Evolutionary conservation across 75 land plant genomes (phyloP), one percentile per base, ranked within the genome.

Genomic region (Cunninghamia lanceolata): DNA sequence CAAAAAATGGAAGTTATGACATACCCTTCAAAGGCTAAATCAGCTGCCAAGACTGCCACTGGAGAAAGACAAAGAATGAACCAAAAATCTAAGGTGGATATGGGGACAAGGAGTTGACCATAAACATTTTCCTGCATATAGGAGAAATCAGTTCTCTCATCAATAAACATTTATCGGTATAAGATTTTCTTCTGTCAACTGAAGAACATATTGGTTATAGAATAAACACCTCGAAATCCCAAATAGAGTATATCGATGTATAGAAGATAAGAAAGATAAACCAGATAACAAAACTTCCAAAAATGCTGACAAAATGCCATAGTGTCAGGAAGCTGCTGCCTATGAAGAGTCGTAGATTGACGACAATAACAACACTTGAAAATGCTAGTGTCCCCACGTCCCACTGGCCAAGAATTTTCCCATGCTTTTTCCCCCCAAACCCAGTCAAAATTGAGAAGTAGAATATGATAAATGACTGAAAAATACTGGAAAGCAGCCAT

Each of bases 401-500:
- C 92, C 92, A 91, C 54, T 90, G 84, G 81, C 92, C 92, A 83
- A 91, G 92, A 83, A 91, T 90, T 84, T 47, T 90, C 47, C 89
- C 89, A 77, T 82, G 53, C 25, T 73, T 42, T 84, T 88, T 84
- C 36, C 87, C 83, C 28, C 56, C 52, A 75, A n/a, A 59, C 38
- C 84, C 92, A 82, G 87, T 87, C 50, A 66, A 53, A 40, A 85
- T 53, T 56, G 92, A 91, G 59, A 91, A 86, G 68, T 66, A 90
- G 82, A 91, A 91, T 73, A 91, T 82, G 21, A 91, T 84, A 46
- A 91, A 56, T 9, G 92, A 91, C 81, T 91, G 92, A 74, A 82
- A 91, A 75, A 91, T 84, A 50, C 89, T 89, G 59, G 87, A 88
- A 14, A 91, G 9, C n/a, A 91, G 85, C 92, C 92, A 91, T 35